Evolutionary conservation across 305 asterid genomes (phyloP), one percentile per base, ranked within the genome.

Genomic region (Fraxinus albicans): DNA sequence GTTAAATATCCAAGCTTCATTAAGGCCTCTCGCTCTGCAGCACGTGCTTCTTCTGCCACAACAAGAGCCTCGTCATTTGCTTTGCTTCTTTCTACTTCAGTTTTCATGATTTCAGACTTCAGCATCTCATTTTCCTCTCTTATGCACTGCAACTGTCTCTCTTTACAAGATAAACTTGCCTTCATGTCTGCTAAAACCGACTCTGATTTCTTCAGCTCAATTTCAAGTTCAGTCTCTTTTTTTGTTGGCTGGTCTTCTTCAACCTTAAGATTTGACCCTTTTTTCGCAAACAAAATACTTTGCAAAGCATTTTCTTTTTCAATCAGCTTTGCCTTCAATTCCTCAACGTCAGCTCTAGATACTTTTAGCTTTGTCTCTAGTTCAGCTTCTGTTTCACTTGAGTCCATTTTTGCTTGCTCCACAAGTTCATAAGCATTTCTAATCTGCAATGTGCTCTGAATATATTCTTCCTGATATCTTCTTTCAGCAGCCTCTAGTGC

Each of bases 401-500:
- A 89, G 44, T 90, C 96, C 0, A 88, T 85, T 84, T 92, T 90
- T 15, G 91, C 85, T 73, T 44, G 91, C 78, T 94, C 95, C 82
- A 89, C 91, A 38, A 90, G 84, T 70, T 94, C 99, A 42, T 86
- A 90, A 19, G 98, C 95, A 33, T 88, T 87, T 74, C 91, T 83
- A 40, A 93, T 89, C 89, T 91, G 91, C 90, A 90, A 81, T 17
- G 92, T 90, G 84, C 93, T 90, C 80, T 90, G 89, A 3, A 90
- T 86, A 85, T 89, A 86, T 81, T 93, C 93, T 74, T 93, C 95
- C 70, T 87, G 90, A 80, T 90, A 89, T 90, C 92, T 90, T 84
- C 82, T 93, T 75, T 94, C 98, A 73, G 96, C 93, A 72, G 84
- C 89, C 87, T 91, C 98, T n/a, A 94, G 89, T 6, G 90, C 94